Base-by-base conservation (phyloP, 768 basidiomycete genomes). In the Boletus rex-veris region DNA sequence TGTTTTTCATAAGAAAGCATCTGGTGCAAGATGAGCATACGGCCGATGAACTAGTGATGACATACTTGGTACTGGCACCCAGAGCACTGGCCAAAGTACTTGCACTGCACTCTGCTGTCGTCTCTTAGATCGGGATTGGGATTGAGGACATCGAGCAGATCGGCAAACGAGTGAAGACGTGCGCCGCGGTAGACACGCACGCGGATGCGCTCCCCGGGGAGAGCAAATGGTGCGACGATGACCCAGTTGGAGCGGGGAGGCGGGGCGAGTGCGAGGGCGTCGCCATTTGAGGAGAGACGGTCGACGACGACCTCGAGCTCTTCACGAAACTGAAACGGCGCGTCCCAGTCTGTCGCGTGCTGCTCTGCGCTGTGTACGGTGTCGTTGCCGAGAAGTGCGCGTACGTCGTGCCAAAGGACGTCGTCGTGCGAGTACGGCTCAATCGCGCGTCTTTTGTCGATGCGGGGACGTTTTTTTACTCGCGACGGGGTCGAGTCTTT, bases 1-100 rank as follows among this genome's bases (percentile, higher is more conserved):
- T 98, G 97, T 4, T 77, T 83, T 26, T 87, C 83, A 61, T 96
- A 97, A 0, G 93, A 84, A 1, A 98, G 75, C 86, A 92, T 92
- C 84, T 93, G 54, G 4, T 36, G 28, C 7, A n/a, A 1, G 26
- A 11, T 51, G 30, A 49, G 53, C 26, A 39, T 35, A 18, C 5
- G 24, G 19, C 6, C 39, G n/a, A 37, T 18, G 5, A 8, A 16
- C 12, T 16, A 7, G 21, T 16, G 31, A 24, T 16, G 49, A 61
- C 73, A 15, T 38, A 88, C 91, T 76, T 97, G 94, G 67, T 93
- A 92, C 70, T 98, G 96, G 67, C 96, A 99, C 2, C 96, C 96
- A 1, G 83, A 90, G 70, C 95, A 98, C 37, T 73, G 75, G 0
- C 88, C 88, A 74, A 97, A 98, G 67, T 98, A 94, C 57, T 83